Conservation (phyloP, 73 alveolate species). For the Paramecium sonneborni region DNA sequence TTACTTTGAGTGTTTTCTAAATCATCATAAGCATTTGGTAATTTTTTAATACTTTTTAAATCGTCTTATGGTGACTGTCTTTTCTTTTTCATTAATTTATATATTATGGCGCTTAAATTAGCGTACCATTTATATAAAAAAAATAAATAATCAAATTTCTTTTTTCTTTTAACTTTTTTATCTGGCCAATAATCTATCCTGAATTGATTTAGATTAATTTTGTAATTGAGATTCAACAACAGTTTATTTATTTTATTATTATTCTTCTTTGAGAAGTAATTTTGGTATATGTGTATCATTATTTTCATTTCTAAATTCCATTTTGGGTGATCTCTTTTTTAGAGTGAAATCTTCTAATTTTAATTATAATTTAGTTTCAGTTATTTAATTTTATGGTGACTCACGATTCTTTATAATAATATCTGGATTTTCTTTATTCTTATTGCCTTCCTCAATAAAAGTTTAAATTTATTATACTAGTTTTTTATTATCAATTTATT, state of each 20-base stretch:
- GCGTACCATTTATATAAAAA: neutral
- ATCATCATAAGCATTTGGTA: neutral
- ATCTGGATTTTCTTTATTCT: neutral
- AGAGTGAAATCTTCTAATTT: neutral
- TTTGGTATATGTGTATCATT: neutral
- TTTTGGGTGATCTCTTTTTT: neutral
- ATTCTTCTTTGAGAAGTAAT: neutral
- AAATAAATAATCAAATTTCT: neutral
- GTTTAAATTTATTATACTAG: neutral
- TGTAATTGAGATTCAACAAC: neutral
- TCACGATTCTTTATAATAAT: neutral
- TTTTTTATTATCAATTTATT: neutral
- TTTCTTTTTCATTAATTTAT: slow-evolving; percentile 10
- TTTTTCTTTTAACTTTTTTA: neutral
- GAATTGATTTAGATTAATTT: neutral
- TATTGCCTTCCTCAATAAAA: slow-evolving; percentile 17
- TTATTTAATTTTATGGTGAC: neutral
- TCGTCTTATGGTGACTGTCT: neutral
- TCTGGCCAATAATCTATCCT: slow-evolving; percentile 1
- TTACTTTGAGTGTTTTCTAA: neutral
- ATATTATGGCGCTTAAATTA: slow-evolving; percentile 25
- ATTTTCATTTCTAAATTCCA: neutral
- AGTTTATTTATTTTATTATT: neutral
- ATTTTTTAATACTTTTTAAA: neutral
- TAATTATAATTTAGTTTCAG: neutral